A percentile compares a stretch with the other conserved stretches of the same genome.
These are phyloP conservation scores for Adansonia gregorii DNA, from an alignment of 441 rosid species.

Conservation along the genomic window DNA sequence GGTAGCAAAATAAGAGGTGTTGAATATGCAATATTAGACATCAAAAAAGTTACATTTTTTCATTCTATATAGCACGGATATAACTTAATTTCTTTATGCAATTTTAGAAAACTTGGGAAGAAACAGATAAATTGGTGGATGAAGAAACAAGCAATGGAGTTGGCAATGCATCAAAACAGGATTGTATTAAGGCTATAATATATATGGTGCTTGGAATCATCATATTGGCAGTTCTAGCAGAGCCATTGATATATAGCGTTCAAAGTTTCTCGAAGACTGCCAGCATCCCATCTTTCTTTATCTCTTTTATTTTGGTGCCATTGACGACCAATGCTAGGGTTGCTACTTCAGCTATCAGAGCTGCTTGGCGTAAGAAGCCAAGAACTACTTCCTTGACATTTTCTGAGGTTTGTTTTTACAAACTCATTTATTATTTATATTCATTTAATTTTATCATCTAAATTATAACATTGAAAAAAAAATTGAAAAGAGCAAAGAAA, in stretches of 20 bases:
- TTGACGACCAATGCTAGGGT: conserved; percentile 79
- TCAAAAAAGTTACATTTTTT: too few species aligned
- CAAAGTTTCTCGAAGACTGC: conserved; percentile 83
- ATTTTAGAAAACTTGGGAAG: conserved; percentile 13
- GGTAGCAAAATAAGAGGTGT: too few species aligned
- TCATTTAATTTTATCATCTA: neutral
- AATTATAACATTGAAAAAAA: neutral
- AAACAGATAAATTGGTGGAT: conserved; percentile 22
- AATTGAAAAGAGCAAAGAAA: too few species aligned
- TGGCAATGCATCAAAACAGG: conserved; percentile 28
- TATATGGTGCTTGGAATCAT: conserved; percentile 64
- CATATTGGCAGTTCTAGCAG: conserved; percentile 87
- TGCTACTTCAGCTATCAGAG: conserved; percentile 80
- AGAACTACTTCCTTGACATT: conserved; percentile 79
- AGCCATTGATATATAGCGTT: conserved; percentile 87
- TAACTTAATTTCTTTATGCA: neutral
- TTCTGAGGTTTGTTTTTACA: conserved; percentile 64
- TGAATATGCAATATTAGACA: neutral
- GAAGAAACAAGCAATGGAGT: conserved; percentile 43
- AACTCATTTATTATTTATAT: neutral
- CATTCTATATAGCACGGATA: too few species aligned
- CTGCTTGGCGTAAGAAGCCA: conserved; percentile 69
- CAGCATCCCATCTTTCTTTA: conserved; percentile 85
- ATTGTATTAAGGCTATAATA: conserved; percentile 65
- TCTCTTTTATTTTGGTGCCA: conserved; percentile 83